Base-by-base conservation (phyloP, 2,329 filamentous ascomycete genomes). In the Ascochyta fabae region DNA sequence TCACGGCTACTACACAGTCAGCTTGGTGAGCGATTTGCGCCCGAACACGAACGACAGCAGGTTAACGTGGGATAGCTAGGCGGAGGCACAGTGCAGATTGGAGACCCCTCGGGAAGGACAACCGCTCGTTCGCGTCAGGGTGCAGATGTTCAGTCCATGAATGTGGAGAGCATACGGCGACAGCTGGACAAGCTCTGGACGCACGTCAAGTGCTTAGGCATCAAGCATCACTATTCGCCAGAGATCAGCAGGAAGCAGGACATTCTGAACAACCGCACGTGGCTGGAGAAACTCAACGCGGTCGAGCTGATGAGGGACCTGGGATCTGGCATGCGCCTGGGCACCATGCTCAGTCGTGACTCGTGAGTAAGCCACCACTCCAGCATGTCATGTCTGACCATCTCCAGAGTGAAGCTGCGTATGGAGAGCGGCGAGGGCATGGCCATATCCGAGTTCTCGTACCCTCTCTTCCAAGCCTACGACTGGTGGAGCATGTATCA, bases 401-500 rank as follows among this genome's bases (percentile, higher is more conserved):
- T 33, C 29, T 42, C 31, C 45, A 87, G 86, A 31, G 92, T 96
- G 50, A 95, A 92, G 76, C 88, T 86, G 53, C 91, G 92, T 70
- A 83, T 98, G 81, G 84, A 84, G n/a, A 87, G 87, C 48, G 91
- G 92, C 34, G 90, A 95, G 61, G 96, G 95, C 66, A 94, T 99
- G 89, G 96, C 93, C 0, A 90, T 96, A 67, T 88, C 91, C 33
- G 95, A 99, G 73, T 96, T 99, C 75, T 85, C 87, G 38, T 99
- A 99, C 70, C 95, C 96, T 1, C 78, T 99, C 15, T 86, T 98
- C 67, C 95, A 99, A 74, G 92, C 89, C 22, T 98, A 93, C 89
- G 95, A 99, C 74, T 99, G 93, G 86, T 98, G 91, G 91, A 83
- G 90, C 65, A 84, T 98, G 78, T 96, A 90, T 76, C 83, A 85